Percentiles rank a stretch among this genome's conserved stretches.
phyloP scores from a whole-genome alignment of 176 grass and related monocot species.

The Rhipidocladum racemiflorum region DNA sequence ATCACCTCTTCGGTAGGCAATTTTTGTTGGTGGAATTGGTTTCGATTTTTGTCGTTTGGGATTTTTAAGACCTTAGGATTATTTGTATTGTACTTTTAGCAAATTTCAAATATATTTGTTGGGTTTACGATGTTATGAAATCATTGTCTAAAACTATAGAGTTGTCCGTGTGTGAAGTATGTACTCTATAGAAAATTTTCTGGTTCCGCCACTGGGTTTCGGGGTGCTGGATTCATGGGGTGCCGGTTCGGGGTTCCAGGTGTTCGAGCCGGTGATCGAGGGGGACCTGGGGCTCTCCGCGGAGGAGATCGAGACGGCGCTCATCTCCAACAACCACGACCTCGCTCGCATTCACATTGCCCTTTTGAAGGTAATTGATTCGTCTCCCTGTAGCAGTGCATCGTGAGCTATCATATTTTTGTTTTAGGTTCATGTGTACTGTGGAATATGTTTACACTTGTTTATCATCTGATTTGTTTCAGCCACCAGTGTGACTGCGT shows the following conservation, averaged over 20 bases:
- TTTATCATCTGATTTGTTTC: background rate
- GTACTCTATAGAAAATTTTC: too few species aligned
- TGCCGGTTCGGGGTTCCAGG: constrained; percentile 31
- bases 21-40: too few species aligned
- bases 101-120: too few species aligned
- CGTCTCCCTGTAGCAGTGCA: background rate
- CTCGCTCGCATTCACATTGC: constrained; percentile 70
- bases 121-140: too few species aligned
- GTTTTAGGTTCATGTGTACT: background rate
- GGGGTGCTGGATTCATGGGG: background rate
- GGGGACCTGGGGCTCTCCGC: constrained; percentile 54
- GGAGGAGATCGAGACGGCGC: constrained; percentile 79
- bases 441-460: background rate
- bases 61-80: too few species aligned
- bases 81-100: too few species aligned
- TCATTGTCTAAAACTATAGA: too few species aligned
- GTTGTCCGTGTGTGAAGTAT: too few species aligned
- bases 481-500: background rate
- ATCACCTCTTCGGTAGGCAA: too few species aligned
- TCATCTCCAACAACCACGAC: constrained; percentile 48
- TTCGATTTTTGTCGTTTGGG: too few species aligned
- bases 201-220: too few species aligned
- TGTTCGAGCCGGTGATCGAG: constrained; percentile 82
- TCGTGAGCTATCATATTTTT: background rate
- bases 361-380: constrained; percentile 66